Evolutionary conservation across 805 yeast genomes (phyloP).

Genomic region (Yamadazyma phyllophila): DNA sequence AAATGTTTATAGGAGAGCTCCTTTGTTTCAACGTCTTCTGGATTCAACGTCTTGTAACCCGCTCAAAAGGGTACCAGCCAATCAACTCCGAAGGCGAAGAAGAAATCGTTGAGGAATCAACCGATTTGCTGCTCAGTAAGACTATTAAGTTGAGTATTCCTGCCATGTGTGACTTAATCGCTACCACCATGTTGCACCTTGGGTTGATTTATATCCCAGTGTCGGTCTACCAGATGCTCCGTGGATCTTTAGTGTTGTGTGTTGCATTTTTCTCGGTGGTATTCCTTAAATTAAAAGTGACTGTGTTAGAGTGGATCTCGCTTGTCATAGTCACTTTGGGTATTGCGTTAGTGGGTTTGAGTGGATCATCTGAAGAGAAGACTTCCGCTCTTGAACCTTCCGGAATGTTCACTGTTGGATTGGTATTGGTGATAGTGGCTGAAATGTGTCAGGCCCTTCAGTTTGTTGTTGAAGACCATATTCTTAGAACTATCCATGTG

Average conservation of each 20-base stretch:
- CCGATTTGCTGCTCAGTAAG: constrained; percentile 13
- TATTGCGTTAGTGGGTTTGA: constrained; percentile 67
- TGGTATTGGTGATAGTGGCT: constrained; percentile 55
- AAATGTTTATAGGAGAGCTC: constrained; percentile 78
- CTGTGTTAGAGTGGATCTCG: constrained; percentile 66
- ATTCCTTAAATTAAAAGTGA: constrained; percentile 54
- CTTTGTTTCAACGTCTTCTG: constrained; percentile 31
- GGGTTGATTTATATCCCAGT: constrained; percentile 76
- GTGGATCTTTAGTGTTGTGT: constrained; percentile 73
- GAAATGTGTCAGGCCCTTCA: constrained; percentile 72
- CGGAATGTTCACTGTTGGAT: constrained; percentile 49
- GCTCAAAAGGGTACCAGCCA: constrained; percentile 8
- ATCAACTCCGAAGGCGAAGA: constrained; percentile 8
- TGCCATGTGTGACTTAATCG: constrained; percentile 66
- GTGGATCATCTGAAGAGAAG: constrained; percentile 48
- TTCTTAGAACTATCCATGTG: constrained; percentile 51
- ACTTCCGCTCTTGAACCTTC: constrained; percentile 10
- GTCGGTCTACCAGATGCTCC: constrained; percentile 80
- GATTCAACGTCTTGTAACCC: neutral
- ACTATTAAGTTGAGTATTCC: constrained; percentile 50
- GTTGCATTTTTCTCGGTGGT: constrained; percentile 70
- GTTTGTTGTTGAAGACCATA: constrained; percentile 74
- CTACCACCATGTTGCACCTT: constrained; percentile 74
- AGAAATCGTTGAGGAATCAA: constrained; percentile 1
- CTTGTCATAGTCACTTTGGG: constrained; percentile 65